Percentiles rank a stretch among this genome's conserved stretches.
These are phyloP conservation scores for Wickerhamiella kazuoi DNA, from an alignment of 805 yeast species.

Conservation along the genomic window DNA sequence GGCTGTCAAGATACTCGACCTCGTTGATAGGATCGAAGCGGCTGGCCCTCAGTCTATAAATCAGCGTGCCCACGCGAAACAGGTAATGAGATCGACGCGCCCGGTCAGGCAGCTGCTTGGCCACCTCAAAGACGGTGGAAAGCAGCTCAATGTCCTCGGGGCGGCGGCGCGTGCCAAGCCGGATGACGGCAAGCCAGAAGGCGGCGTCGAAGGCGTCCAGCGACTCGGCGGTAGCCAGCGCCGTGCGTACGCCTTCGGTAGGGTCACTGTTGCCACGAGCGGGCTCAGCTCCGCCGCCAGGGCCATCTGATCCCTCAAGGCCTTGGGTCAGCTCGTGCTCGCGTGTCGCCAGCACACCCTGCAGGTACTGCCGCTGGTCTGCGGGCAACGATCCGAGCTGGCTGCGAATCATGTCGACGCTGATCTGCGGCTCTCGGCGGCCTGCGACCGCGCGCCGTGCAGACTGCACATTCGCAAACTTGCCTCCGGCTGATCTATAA, in stretches of 20 bases:
- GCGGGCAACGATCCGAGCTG: not conserved
- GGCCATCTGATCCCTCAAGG: not conserved
- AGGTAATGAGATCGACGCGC: constrained; percentile 4
- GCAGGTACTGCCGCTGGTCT: not conserved
- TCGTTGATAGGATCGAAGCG: constrained; percentile 17
- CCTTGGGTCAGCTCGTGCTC: not conserved
- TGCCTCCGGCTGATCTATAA: not conserved
- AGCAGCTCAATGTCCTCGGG: constrained; percentile 7
- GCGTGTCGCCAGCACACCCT: not conserved
- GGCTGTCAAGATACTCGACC: constrained; percentile 13
- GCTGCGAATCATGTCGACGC: not conserved
- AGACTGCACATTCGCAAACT: not conserved
- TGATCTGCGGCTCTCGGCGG: not conserved
- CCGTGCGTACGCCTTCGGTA: not conserved
- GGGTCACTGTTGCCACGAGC: not conserved
- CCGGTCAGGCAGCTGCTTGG: constrained; percentile 7
- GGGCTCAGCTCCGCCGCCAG: too few relatives aligned
- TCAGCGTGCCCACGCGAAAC: constrained; percentile 7
- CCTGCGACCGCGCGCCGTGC: not conserved
- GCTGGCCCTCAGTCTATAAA: constrained; percentile 10
- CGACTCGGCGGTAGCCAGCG: not conserved
- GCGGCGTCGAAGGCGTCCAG: not conserved
- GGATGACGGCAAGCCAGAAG: constrained; percentile 2
- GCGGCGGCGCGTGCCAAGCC: constrained; percentile 2
- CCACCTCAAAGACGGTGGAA: constrained; percentile 11